These are phyloP conservation scores for Drosera spatulata DNA, from an alignment of 179 eudicot genomes.

Conservation along the genomic window DNA sequence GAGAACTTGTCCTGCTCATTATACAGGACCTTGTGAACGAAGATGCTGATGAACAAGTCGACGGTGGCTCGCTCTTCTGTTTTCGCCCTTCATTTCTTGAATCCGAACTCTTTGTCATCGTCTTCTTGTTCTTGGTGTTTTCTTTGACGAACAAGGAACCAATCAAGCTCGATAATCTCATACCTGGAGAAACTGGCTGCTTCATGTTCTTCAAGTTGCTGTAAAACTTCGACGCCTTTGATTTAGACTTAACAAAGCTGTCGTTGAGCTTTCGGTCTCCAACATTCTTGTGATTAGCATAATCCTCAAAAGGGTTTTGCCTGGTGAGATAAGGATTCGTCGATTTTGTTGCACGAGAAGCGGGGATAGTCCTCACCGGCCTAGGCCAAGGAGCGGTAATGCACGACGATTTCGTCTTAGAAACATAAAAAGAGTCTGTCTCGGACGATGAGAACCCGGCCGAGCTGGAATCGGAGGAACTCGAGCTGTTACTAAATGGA, in stretches of 20 bases:
- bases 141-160: slow-evolving; percentile 42
- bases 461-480: slow-evolving; percentile 33
- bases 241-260: slow-evolving; percentile 18
- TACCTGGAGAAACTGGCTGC: slow-evolving; percentile 77
- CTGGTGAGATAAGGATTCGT: background rate
- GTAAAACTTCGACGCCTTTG: slow-evolving; percentile 42
- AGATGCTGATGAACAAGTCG: slow-evolving; percentile 39
- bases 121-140: slow-evolving; percentile 10
- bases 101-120: slow-evolving; percentile 7
- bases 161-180: slow-evolving; percentile 39
- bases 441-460: slow-evolving; percentile 42
- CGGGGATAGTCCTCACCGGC: slow-evolving; percentile 18
- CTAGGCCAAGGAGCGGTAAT: slow-evolving; percentile 22
- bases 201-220: slow-evolving; percentile 47
- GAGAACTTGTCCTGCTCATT: slow-evolving; percentile 17
- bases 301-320: slow-evolving; percentile 7
- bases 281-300: background rate
- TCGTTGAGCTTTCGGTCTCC: slow-evolving; percentile 3
- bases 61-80: slow-evolving; percentile 4
- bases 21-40: slow-evolving; percentile 54
- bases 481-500: slow-evolving; percentile 31
- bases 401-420: slow-evolving; percentile 9
- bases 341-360: slow-evolving; percentile 1
- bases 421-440: slow-evolving; percentile 15
- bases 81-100: background rate